Evolutionary conservation across 805 yeast species (phyloP).

Genomic region (Ascoidea asiatica): DNA sequence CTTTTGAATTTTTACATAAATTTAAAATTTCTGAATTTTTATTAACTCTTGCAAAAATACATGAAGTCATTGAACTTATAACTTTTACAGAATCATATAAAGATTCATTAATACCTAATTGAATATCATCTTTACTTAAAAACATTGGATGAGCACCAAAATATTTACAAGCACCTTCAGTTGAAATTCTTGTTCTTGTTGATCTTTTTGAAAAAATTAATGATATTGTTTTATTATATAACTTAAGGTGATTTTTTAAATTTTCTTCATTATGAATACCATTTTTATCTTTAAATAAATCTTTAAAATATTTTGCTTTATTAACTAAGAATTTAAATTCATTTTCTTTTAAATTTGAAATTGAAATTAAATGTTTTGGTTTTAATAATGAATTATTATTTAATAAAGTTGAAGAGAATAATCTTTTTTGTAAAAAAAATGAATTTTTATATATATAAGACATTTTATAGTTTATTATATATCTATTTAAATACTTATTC

Average conservation of each 20-base stretch:
- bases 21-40: slow-evolving; percentile 71
- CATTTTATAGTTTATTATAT: not conserved
- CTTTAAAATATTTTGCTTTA: slow-evolving; percentile 61
- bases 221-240: slow-evolving; percentile 82
- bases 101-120: slow-evolving; percentile 89
- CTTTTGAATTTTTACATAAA: slow-evolving; percentile 64
- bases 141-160: slow-evolving; percentile 97
- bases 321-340: slow-evolving; percentile 63
- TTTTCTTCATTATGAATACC: slow-evolving; percentile 21
- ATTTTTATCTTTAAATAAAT: slow-evolving; percentile 30
- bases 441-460: too few relatives aligned
- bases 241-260: slow-evolving; percentile 38
- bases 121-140: slow-evolving; percentile 92
- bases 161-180: slow-evolving; percentile 88
- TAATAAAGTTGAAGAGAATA: slow-evolving; percentile 12
- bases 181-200: slow-evolving; percentile 86
- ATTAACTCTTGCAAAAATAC: slow-evolving; percentile 92
- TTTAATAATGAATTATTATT: slow-evolving; percentile 11
- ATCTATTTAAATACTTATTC: not conserved
- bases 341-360: slow-evolving; percentile 57
- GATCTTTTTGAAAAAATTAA: slow-evolving; percentile 83
- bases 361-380: slow-evolving; percentile 68
- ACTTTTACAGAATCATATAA: slow-evolving; percentile 81
- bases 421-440: too few relatives aligned
- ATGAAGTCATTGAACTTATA: slow-evolving; percentile 91